Conservation (phyloP, 306 rosid genomes). For the Acacia crassicarpa region DNA sequence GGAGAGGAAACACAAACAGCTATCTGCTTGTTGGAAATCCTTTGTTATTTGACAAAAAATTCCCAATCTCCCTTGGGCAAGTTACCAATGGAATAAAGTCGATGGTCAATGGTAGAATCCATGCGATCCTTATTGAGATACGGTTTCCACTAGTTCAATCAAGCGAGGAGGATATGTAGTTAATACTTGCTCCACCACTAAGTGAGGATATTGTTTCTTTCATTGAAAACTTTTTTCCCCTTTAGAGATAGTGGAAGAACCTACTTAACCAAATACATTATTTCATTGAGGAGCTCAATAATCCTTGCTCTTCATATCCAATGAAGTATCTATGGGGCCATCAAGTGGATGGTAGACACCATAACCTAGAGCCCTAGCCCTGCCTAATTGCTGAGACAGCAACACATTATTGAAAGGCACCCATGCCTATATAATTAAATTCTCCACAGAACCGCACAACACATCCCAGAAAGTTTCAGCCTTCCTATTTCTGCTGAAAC, state of each 20-base stretch:
- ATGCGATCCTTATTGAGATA: not conserved
- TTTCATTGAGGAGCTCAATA: not conserved
- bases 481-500: not conserved
- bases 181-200: not conserved
- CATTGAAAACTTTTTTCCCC: not conserved
- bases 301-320: not conserved
- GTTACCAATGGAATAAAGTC: not conserved
- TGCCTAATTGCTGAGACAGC: not conserved
- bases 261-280: not conserved
- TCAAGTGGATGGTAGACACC: not conserved
- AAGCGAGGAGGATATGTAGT: not conserved
- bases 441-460: not conserved
- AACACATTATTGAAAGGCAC: not conserved
- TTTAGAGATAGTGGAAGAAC: not conserved
- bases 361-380: not conserved
- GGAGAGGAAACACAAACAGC: not conserved
- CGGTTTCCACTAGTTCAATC: not conserved
- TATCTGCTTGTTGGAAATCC: not conserved
- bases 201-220: not conserved
- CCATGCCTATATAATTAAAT: not conserved
- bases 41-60: not conserved
- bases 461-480: not conserved
- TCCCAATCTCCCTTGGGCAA: not conserved
- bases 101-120: not conserved
- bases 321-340: not conserved